Evolutionary conservation across 2,329 filamentous ascomycete genomes (phyloP), one percentile per base, ranked within the genome.

Genomic region (Pyrenophora teres): DNA sequence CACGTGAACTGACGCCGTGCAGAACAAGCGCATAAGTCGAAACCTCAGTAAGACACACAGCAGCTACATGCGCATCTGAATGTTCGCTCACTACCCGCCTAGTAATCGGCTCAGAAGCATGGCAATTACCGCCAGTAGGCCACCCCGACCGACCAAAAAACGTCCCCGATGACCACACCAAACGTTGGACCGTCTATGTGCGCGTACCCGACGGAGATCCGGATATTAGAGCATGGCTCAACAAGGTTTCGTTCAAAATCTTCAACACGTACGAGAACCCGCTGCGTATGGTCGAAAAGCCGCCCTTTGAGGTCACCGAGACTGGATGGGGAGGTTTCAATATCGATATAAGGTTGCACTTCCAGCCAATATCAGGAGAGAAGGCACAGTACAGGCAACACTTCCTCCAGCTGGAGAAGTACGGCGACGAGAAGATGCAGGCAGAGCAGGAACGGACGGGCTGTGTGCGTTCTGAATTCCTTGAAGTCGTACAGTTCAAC

Each of bases 311-410:
- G 67, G 88, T 97, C 55, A 84, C 85, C 57, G 94, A 97, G 75
- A 97, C 94, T 0, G 94, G 94, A 41, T 99, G 95, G 90, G 94
- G 94, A 67, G 94, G 97, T 77, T 99, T 99, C 78, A 91, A 94
- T 73, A 95, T 99, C 67, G 90, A 92, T 57, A 88, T 99, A 71
- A 92, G 96, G 70, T 82, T 99, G 38, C 96, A 96, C 78, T 99
- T 97, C 76, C 86, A 90, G 49, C 86, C 89, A 49, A 89, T 95
- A 70, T 89, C 87, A 32, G 87, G 85, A 65, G 94, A 99, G 79
- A 99, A 99, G 75, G 90, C 93, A 4, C 90, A 96, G 75, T 95
- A 92, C n/a, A 78, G 96, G 2, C 96, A 94, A 79, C 94, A 97
- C 75, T 91, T 92, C 68, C 79, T 99, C 50, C 89, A 92, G 46